These are phyloP conservation scores for Saturnispora hagleri DNA, from an alignment of 805 yeast species.

Conservation along the genomic window DNA sequence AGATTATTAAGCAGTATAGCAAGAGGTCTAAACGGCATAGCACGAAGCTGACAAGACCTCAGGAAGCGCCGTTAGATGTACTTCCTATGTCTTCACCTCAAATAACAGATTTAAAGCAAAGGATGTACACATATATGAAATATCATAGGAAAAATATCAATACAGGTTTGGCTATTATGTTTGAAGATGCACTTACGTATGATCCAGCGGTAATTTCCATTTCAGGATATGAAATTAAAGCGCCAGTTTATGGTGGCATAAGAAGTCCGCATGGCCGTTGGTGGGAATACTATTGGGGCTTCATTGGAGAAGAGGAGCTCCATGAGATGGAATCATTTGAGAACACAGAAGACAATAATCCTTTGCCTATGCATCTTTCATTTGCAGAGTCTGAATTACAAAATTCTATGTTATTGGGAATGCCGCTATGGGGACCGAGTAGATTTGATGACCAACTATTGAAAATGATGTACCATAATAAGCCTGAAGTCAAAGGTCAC, in stretches of 20 bases:
- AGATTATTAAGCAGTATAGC: neutral
- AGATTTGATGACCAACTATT: slow-evolving; percentile 1
- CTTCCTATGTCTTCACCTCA: slow-evolving; percentile 3
- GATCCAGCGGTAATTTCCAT: neutral
- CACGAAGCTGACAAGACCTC: neutral
- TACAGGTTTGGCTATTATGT: neutral
- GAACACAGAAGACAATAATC: neutral
- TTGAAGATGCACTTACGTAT: neutral
- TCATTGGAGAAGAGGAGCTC: neutral
- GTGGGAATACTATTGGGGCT: slow-evolving; percentile 2
- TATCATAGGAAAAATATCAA: slow-evolving; percentile 1
- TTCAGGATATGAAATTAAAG: slow-evolving; percentile 1
- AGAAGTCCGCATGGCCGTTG: neutral
- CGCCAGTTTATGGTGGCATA: neutral
- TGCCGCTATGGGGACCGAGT: neutral
- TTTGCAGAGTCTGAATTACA: neutral
- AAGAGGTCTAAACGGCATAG: neutral
- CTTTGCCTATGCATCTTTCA: neutral
- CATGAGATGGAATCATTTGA: slow-evolving; percentile 1
- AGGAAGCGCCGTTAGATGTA: neutral
- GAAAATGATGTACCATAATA: slow-evolving; percentile 1
- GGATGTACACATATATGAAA: neutral
- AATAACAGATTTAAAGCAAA: slow-evolving; percentile 1
- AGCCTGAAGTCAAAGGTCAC: neutral
- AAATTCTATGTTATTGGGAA: neutral